Conservation (phyloP, 139 green algal genomes). For the Chlamydomonas schloesseri region DNA sequence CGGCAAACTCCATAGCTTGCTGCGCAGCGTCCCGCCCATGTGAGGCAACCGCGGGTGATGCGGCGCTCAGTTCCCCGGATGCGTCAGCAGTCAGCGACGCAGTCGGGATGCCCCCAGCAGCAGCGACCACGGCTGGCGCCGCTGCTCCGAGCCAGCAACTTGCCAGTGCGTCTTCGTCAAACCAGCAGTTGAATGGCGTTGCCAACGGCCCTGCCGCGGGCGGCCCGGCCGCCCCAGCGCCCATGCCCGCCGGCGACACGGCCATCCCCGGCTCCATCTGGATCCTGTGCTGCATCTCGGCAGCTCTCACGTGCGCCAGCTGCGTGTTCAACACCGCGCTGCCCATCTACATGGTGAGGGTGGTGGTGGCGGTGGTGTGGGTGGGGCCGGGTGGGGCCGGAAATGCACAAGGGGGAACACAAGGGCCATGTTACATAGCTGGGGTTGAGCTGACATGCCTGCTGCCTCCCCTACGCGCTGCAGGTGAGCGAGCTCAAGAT, state of each 20-base stretch:
- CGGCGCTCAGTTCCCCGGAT: too few relatives aligned
- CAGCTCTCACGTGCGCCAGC: slow-evolving; percentile 50
- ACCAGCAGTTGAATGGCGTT: background rate
- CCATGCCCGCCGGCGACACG: too few relatives aligned
- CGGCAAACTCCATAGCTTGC: background rate
- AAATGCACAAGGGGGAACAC: too few relatives aligned
- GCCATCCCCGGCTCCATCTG: slow-evolving; percentile 51
- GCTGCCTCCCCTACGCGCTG: background rate
- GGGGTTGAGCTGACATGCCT: too few relatives aligned
- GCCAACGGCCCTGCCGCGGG: too few relatives aligned
- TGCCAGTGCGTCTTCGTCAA: too few relatives aligned
- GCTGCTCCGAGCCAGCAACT: too few relatives aligned
- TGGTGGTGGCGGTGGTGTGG: too few relatives aligned
- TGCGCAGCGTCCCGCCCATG: background rate
- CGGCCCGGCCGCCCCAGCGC: background rate
- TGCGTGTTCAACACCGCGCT: slow-evolving; percentile 66
- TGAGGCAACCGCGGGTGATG: background rate
- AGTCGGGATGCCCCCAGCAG: background rate
- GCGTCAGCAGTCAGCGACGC: too few relatives aligned
- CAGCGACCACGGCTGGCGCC: too few relatives aligned
- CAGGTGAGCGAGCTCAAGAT: slow-evolving; percentile 72
- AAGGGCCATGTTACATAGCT: too few relatives aligned
- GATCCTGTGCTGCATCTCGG: slow-evolving; percentile 55
- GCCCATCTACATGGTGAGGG: slow-evolving; percentile 64
- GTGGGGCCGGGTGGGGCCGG: too few relatives aligned